phyloP scores from a whole-genome alignment of 768 basidiomycete genomes.

The Russula brevipes region DNA sequence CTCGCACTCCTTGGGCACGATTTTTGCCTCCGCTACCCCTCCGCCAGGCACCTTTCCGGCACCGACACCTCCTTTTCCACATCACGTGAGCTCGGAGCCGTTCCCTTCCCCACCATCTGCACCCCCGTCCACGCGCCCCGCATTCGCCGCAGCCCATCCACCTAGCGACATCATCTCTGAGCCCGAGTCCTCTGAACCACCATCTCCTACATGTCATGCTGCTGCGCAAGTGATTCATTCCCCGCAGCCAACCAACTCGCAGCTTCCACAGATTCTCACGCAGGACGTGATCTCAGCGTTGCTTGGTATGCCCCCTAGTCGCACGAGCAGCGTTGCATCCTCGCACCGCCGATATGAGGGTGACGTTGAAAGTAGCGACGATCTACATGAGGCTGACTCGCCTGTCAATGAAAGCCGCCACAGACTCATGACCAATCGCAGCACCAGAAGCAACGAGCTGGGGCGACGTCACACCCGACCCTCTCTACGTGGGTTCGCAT shows the following conservation, averaged over 20 bases:
- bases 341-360: conserved; percentile 35
- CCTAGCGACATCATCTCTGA: conserved; percentile 16
- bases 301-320: conserved; percentile 47
- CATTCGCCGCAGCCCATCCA: conserved; percentile 27
- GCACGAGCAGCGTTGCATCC: conserved; percentile 33
- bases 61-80: conserved; percentile 19
- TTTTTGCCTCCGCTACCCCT: conserved; percentile 64
- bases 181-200: conserved; percentile 12
- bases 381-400: conserved; percentile 25
- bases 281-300: conserved; percentile 65
- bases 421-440: conserved; percentile 4
- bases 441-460: conserved; percentile 21
- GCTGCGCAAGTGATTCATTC: conserved; percentile 41
- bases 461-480: conserved; percentile 62
- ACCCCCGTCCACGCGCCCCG: conserved; percentile 22
- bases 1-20: conserved; percentile 56
- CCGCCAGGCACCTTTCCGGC: conserved; percentile 18
- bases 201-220: conserved; percentile 15
- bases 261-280: conserved; percentile 61
- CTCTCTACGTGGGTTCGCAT: conserved; percentile 27
- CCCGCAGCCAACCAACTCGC: conserved; percentile 49
- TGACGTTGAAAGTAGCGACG: conserved; percentile 35
- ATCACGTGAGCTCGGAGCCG: conserved; percentile 20
- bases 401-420: conserved; percentile 23
- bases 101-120: conserved; percentile 26